Evolutionary conservation across 2,329 filamentous ascomycete species (phyloP).

Genomic region (Fusarium mundagurra): DNA sequence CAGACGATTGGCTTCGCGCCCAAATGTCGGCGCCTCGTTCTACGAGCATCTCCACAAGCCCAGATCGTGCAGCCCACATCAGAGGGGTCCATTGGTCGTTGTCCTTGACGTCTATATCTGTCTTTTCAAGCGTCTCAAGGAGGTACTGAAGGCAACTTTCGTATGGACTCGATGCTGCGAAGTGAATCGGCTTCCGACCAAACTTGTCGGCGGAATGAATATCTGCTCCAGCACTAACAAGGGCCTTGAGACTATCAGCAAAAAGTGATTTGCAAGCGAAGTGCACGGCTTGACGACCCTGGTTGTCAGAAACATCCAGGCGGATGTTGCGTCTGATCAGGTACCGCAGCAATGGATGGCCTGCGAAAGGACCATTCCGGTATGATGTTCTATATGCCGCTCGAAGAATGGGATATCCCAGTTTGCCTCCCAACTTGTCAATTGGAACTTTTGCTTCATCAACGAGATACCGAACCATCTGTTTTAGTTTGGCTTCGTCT

Average conservation of each 20-base stretch:
- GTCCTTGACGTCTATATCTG: not conserved
- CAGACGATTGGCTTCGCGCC: not conserved
- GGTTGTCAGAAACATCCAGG: not conserved
- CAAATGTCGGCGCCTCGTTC: not conserved
- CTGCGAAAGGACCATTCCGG: rapidly evolving
- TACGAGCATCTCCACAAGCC: not conserved
- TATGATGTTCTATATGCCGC: not conserved
- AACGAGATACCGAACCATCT: not conserved
- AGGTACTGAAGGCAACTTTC: rapidly evolving
- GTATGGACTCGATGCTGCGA: not conserved
- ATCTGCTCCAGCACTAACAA: not conserved
- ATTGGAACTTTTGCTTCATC: not conserved
- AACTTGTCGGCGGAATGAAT: not conserved
- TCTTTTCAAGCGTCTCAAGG: not conserved
- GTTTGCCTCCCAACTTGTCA: not conserved
- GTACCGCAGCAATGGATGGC: not conserved
- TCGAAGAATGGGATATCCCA: not conserved
- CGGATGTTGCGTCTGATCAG: not conserved
- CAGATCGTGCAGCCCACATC: not conserved
- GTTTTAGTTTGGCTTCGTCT: not conserved
- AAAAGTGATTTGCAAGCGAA: not conserved
- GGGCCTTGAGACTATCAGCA: not conserved
- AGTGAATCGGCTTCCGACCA: not conserved
- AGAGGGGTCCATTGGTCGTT: not conserved
- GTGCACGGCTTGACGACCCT: not conserved